phyloP scores from a whole-genome alignment of 2,329 filamentous ascomycete species.

The Verticillium zaregamsianum region DNA sequence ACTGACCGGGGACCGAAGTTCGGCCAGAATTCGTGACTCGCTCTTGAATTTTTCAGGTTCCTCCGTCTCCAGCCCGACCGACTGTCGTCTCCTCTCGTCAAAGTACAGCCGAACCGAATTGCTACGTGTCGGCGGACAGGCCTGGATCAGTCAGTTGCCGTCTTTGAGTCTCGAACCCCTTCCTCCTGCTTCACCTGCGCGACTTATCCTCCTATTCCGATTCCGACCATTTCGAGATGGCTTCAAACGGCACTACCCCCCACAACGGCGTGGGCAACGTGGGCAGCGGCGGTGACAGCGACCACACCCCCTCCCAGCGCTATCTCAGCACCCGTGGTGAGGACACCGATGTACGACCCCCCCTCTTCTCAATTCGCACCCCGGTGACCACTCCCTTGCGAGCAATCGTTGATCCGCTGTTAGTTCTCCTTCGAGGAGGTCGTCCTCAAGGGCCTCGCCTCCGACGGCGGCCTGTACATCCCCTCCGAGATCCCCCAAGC shows the following conservation, averaged over 20 bases:
- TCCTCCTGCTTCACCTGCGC: conserved; percentile 3
- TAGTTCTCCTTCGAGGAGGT: conserved; percentile 88
- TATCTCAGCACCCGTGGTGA: conserved; percentile 49
- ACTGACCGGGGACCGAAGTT: background rate
- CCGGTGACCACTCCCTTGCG: background rate
- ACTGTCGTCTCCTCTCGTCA: background rate
- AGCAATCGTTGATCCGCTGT: background rate
- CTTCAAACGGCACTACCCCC: conserved; percentile 30
- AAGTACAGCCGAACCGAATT: background rate
- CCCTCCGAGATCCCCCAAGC: conserved; percentile 74
- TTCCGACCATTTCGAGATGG: conserved; percentile 27
- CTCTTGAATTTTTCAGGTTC: background rate
- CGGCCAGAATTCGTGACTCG: conserved; percentile 4
- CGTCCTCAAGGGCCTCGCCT: conserved; percentile 82
- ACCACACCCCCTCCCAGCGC: conserved; percentile 40
- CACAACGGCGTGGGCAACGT: background rate
- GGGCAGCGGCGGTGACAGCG: conserved; percentile 23
- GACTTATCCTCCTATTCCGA: background rate
- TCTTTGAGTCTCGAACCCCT: conserved; percentile 1
- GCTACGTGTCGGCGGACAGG: background rate
- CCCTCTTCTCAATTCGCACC: background rate
- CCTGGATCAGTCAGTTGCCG: background rate
- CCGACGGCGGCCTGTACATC: conserved; percentile 85
- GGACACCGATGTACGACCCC: conserved; percentile 38
- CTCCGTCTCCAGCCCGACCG: background rate